Evolutionary conservation across 768 basidiomycete genomes (phyloP), one percentile per base, ranked within the genome.

Genomic region (Kwoniella sp.): DNA sequence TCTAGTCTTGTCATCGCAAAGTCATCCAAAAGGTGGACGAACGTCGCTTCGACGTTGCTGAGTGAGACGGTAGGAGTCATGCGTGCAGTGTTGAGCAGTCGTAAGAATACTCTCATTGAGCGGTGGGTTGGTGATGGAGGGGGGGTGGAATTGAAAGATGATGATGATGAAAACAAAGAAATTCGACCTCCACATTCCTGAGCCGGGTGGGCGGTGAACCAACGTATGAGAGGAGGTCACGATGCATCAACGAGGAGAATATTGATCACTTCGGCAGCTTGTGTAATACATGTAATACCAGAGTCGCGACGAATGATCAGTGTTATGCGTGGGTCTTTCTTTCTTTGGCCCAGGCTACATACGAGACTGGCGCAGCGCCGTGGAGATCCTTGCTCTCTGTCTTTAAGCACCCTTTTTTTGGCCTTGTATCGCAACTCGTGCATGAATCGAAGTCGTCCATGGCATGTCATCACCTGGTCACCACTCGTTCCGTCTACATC

Each of bases 1-100:
- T 78, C 62, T 83, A 84, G 70, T 89, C 82, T 69, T 9, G 8
- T 45, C 15, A 78, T 81, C 5, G 88, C 86, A 77, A 90, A 96
- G 63, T 88, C 87, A 76, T 94, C 88, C 58, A 97, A 84, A n/a
- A 94, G 84, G 2, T 82, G 76, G 81, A 91, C 93, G 48, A 97
- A 84, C 30, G 82, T 82, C 61, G 85, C 82, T 81, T 97, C 94
- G 2, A 83, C 82, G 0, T 87, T 85, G 1, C 88, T 90, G 58
- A 95, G 83, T 26, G 83, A 71, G 70, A 94, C 83, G 25, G 53
- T 53, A 20, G 57, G 58, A 23, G 63, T 30, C 63, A 65, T 65
- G 41, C 57, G 56, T 28, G 51, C 25, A 3, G 56, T 53, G 9
- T 41, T 50, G 26, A 62, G n/a, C 12, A 56, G 55, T 47, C 55